phyloP scores from a whole-genome alignment of 139 green algal species.

The Micractinium sp. region DNA sequence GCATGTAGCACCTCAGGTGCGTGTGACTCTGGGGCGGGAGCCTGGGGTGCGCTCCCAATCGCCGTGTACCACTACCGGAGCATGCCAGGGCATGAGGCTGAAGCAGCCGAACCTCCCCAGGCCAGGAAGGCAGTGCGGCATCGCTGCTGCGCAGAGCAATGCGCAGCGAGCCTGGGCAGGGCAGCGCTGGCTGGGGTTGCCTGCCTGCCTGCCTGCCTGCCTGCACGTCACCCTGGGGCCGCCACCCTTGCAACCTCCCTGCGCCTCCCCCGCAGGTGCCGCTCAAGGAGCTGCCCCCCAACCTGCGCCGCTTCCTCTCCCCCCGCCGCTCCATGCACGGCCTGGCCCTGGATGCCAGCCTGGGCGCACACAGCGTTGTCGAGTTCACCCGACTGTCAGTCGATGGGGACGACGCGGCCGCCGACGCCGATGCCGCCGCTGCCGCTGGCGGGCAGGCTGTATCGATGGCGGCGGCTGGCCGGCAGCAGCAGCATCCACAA shows the following conservation, averaged over 20 bases:
- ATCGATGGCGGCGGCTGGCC: background rate
- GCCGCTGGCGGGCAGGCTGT: no score
- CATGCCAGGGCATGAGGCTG: no score
- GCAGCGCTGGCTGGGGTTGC: background rate
- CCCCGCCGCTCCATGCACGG: conserved; percentile 9
- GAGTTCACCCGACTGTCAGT: background rate
- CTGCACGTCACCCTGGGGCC: background rate
- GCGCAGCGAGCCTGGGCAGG: background rate
- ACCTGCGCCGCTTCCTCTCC: conserved; percentile 27
- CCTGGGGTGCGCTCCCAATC: no score
- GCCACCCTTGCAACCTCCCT: background rate
- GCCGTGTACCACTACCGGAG: no score
- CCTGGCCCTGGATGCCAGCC: background rate
- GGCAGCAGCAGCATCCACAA: background rate
- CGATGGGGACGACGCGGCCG: background rate
- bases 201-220: background rate
- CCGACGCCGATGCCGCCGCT: no score
- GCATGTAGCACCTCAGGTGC: conserved; percentile 5
- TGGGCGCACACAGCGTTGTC: background rate
- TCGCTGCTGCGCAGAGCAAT: no score
- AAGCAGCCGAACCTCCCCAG: no score
- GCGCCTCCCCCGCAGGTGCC: background rate
- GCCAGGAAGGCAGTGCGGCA: no score
- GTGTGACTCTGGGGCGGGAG: no score
- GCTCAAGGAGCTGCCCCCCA: conserved; percentile 20